Base-by-base conservation (phyloP, 345 rosid genomes). In the Salix koriyanagi region DNA sequence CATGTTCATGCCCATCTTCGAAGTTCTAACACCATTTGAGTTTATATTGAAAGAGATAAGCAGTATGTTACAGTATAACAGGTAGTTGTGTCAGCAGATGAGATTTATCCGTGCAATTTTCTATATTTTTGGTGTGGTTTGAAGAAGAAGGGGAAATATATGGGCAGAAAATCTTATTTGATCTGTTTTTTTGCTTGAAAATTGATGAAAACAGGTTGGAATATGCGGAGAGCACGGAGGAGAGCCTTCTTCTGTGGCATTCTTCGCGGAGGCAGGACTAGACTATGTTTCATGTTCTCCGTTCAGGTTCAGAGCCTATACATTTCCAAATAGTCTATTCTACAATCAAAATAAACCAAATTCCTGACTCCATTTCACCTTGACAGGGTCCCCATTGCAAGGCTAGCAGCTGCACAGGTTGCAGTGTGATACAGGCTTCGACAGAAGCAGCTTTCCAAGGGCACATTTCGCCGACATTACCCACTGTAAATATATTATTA, bases 201-300 rank as follows among this genome's bases (percentile, higher is more conserved):
- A 72, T 15, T 46, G 61, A 30, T 15, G 41, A 81, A 32, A 32
- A 78, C 85, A 92, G 98, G 90, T 94, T 72, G 97, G 99, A 28
- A 84, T 95, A 54, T 95, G 97, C 65, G 97, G 97, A 75, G 99
- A 95, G 90, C 99, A 95, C 44, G 96, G 99, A 4, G 99, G 99
- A 68, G 99, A 95, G 79, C 97, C 99, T 48, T 86, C 94, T 2
- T 93, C 97, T n/a, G 97, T 95, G 1, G 94, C 88, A 37, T 93
- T 95, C 87, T 91, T 95, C 71, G 90, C 91, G 54, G 86, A 91
- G 79, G 91, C 82, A n/a, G 99, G 99, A 80, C 86, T 95, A 64
- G 97, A 95, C 80, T 93, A 95, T 65, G 97, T 95, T 73, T 95
- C 99, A 10, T 95, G 99, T 73, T 95, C 99, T 50, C 99, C 99